Evolutionary conservation across 805 yeast species (phyloP).

Genomic region (Saccharomyces kudriavzevii): DNA sequence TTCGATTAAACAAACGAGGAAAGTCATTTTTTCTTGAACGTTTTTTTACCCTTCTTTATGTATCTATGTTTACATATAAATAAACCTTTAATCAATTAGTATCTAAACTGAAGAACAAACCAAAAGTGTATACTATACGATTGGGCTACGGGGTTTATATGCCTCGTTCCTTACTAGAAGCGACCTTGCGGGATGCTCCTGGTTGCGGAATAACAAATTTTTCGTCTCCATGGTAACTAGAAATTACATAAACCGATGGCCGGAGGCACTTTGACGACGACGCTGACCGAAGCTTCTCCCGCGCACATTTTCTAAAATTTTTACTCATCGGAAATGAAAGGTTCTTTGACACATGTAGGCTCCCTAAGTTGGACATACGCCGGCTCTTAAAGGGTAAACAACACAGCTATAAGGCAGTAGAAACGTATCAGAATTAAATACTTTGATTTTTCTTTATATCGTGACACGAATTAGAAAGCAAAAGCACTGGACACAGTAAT

Average conservation of each 20-base stretch:
- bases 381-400: background rate
- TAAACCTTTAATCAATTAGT: background rate
- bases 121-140: background rate
- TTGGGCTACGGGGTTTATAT: background rate
- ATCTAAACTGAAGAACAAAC: background rate
- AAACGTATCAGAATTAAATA: background rate
- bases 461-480: background rate
- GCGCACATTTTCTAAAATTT: background rate
- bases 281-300: background rate
- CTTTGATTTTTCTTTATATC: background rate
- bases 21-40: background rate
- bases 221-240: background rate
- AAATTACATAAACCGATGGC: background rate
- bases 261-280: background rate
- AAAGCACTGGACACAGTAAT: background rate
- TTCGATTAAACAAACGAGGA: slow-evolving; percentile 55
- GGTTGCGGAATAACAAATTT: background rate
- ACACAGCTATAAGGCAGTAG: background rate
- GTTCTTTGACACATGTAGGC: background rate
- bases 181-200: background rate
- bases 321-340: background rate
- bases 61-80: background rate
- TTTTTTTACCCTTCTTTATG: background rate
- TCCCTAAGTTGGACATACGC: background rate
- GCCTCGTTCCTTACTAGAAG: background rate